A percentile compares a stretch with the other conserved stretches of the same genome.
Conservation (phyloP, 441 rosid species). For the Macaranga tanarius region DNA sequence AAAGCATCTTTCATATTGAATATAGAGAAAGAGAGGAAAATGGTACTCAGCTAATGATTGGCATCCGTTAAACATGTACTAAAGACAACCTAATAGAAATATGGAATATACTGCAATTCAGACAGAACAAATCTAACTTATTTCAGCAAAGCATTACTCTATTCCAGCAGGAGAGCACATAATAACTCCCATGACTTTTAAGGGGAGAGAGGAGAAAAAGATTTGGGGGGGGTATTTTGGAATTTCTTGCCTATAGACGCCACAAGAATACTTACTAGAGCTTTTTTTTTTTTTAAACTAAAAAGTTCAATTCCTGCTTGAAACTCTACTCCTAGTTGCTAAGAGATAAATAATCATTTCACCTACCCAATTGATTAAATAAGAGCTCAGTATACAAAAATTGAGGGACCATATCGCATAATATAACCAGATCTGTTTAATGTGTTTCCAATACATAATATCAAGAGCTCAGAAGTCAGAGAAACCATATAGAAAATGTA, state of each 20-base stretch:
- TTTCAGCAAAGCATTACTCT: neutral
- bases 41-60: neutral
- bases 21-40: neutral
- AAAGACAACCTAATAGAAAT: neutral
- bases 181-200: conserved; percentile 1
- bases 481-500: neutral
- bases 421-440: neutral
- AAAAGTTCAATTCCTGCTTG: neutral
- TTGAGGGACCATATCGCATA: neutral
- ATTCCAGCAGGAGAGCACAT: neutral
- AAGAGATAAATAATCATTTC: neutral
- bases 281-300: neutral
- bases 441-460: neutral
- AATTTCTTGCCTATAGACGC: neutral
- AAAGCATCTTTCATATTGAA: neutral
- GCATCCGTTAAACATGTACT: neutral
- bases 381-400: conserved; percentile 14
- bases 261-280: neutral
- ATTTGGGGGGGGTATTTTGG: too few species aligned
- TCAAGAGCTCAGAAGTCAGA: neutral
- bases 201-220: too few species aligned
- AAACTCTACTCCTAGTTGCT: neutral
- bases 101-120: neutral
- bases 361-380: conserved; percentile 22
- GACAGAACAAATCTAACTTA: neutral